A percentile compares a stretch with the other conserved stretches of the same genome.
Evolutionary conservation across 2,329 filamentous ascomycete species (phyloP).

Genomic region (Hawksworthiomyces lignivorus): DNA sequence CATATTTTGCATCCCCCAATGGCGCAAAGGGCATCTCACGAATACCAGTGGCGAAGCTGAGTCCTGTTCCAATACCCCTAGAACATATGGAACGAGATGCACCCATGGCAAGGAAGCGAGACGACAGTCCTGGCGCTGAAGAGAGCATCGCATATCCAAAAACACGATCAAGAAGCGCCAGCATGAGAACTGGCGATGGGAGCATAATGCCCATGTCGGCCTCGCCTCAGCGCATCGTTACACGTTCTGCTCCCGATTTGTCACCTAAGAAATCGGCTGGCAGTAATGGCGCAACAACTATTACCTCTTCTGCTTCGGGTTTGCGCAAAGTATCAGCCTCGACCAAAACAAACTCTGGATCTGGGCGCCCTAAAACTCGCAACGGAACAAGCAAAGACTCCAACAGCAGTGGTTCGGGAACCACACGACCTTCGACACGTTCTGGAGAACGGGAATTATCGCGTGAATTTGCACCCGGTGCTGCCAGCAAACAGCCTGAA

Average conservation of each 20-base stretch:
- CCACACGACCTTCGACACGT: conserved; percentile 54
- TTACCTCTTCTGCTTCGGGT: background rate
- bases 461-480: conserved; percentile 34
- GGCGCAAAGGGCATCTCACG: conserved; percentile 60
- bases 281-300: background rate
- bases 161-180: conserved; percentile 63
- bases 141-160: conserved; percentile 53
- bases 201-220: background rate
- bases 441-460: conserved; percentile 50
- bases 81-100: conserved; percentile 69
- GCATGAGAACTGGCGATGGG: conserved; percentile 30
- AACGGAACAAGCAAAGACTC: conserved; percentile 45
- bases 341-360: conserved; percentile 25
- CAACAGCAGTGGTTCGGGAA: conserved; percentile 35
- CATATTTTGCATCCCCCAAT: conserved; percentile 46
- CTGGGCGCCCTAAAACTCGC: conserved; percentile 55
- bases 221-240: background rate
- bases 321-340: conserved; percentile 36
- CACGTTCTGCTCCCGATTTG: conserved; percentile 37
- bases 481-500: conserved; percentile 64
- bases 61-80: conserved; percentile 65
- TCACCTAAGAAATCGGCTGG: conserved; percentile 46
- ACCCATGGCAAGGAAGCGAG: conserved; percentile 54
- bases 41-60: conserved; percentile 78
- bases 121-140: conserved; percentile 43